phyloP scores from a whole-genome alignment of 2,329 filamentous ascomycete species.

The Verticillium albo-atrum region DNA sequence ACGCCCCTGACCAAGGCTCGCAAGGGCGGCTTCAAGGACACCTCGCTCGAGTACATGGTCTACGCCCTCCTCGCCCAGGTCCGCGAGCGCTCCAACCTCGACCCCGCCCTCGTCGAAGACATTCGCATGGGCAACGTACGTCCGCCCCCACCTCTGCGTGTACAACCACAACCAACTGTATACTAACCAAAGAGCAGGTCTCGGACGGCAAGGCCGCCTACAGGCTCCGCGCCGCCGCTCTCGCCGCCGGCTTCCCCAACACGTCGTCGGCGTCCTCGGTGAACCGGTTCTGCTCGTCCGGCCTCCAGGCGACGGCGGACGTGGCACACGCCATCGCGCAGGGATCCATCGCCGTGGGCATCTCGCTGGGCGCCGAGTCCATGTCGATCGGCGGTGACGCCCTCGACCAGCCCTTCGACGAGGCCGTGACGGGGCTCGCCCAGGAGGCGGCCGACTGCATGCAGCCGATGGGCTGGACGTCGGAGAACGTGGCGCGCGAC shows the following conservation, averaged over 20 bases:
- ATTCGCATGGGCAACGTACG: slow-evolving; percentile 80
- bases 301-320: slow-evolving; percentile 90
- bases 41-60: slow-evolving; percentile 78
- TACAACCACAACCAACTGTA: neutral
- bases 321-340: slow-evolving; percentile 82
- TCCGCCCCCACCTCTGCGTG: slow-evolving; percentile 26
- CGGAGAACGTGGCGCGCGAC: slow-evolving; percentile 89
- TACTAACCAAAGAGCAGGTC: slow-evolving; percentile 48
- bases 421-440: slow-evolving; percentile 63
- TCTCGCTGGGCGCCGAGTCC: slow-evolving; percentile 83
- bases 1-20: slow-evolving; percentile 83
- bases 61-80: slow-evolving; percentile 79
- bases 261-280: slow-evolving; percentile 76
- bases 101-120: slow-evolving; percentile 80
- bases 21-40: slow-evolving; percentile 96
- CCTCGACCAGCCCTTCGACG: slow-evolving; percentile 70
- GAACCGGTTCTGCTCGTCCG: slow-evolving; percentile 97
- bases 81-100: slow-evolving; percentile 66
- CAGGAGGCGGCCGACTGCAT: slow-evolving; percentile 82
- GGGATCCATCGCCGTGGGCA: slow-evolving; percentile 79
- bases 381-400: slow-evolving; percentile 75
- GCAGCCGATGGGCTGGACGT: slow-evolving; percentile 97
- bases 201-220: slow-evolving; percentile 83
- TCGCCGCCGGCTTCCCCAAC: slow-evolving; percentile 91
- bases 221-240: slow-evolving; percentile 81